Conservation (phyloP, 257 asterid species). For the Solanum commersonii region DNA sequence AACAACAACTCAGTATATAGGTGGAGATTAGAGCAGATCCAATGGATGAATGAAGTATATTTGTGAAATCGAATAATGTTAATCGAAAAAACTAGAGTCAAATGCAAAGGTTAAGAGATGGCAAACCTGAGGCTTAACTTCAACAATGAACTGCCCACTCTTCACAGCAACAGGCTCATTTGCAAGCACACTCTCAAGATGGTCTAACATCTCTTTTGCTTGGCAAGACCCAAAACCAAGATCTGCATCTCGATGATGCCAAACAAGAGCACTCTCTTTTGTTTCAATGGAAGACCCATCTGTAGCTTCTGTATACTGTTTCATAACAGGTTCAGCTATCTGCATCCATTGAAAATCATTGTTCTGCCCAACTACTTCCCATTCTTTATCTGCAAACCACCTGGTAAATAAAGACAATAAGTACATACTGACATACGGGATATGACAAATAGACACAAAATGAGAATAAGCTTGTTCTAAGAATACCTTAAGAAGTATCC, state of each 20-base stretch:
- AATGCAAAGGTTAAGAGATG: neutral
- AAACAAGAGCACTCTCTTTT: conserved; percentile 41
- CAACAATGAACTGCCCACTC: conserved; percentile 44
- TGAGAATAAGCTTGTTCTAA: neutral
- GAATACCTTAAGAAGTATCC: conserved; percentile 35
- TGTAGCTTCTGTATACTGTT: conserved; percentile 37
- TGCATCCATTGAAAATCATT: conserved; percentile 38
- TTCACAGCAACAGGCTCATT: conserved; percentile 44
- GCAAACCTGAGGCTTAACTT: conserved; percentile 46
- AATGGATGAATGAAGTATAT: neutral
- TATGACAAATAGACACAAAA: neutral
- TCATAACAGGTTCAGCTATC: conserved; percentile 41
- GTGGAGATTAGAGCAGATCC: neutral
- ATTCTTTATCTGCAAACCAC: conserved; percentile 24
- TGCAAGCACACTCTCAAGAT: conserved; percentile 43
- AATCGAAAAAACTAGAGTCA: neutral
- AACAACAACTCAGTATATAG: neutral
- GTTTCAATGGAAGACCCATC: conserved; percentile 38
- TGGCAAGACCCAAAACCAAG: conserved; percentile 42
- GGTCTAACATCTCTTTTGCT: conserved; percentile 43
- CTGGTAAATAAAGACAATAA: conserved; percentile 2
- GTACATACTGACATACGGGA: neutral
- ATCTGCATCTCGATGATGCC: conserved; percentile 47
- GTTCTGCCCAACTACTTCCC: conserved; percentile 32
- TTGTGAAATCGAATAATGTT: neutral